These are phyloP conservation scores for Clavulina sp. DNA, from an alignment of 768 basidiomycete genomes.

Conservation along the genomic window DNA sequence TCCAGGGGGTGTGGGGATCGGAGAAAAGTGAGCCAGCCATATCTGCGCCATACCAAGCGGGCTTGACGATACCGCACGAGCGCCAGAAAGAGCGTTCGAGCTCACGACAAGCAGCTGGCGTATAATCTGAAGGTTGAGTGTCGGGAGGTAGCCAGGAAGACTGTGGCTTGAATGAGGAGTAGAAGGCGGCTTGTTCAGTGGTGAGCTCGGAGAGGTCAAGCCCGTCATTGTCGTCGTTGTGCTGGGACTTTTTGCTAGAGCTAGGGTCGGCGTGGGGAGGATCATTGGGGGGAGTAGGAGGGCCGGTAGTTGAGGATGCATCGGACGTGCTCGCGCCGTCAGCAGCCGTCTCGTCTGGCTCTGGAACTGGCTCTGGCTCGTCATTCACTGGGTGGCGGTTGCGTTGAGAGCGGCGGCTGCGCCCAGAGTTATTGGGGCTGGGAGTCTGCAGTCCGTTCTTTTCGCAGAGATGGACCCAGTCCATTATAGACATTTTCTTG, in stretches of 20 bases:
- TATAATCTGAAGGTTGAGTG: slow-evolving; percentile 63
- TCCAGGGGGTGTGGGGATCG: slow-evolving; percentile 70
- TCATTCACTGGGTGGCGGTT: background rate
- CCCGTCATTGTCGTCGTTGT: no score
- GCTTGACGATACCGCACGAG: slow-evolving; percentile 68
- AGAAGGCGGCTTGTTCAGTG: slow-evolving; percentile 33
- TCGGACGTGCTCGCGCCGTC: background rate
- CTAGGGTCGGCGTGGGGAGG: no score
- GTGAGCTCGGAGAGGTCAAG: background rate
- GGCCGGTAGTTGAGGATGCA: background rate
- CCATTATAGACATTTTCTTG: slow-evolving; percentile 4
- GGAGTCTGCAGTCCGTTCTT: slow-evolving; percentile 4
- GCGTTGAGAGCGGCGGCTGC: background rate
- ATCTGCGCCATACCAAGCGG: slow-evolving; percentile 98
- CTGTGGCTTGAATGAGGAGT: slow-evolving; percentile 52
- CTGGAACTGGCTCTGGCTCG: background rate
- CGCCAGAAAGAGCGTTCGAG: slow-evolving; percentile 88
- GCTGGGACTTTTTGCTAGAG: no score
- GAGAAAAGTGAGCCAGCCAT: slow-evolving; percentile 58
- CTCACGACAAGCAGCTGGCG: slow-evolving; percentile 68
- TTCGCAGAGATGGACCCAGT: slow-evolving; percentile 9
- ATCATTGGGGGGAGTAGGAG: background rate
- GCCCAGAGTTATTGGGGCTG: slow-evolving; percentile 4
- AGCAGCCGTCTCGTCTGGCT: background rate
- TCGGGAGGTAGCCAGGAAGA: slow-evolving; percentile 65